Evolutionary conservation across 495 filamentous ascomycete genomes (phyloP).

Genomic region (Podospora didyma): DNA sequence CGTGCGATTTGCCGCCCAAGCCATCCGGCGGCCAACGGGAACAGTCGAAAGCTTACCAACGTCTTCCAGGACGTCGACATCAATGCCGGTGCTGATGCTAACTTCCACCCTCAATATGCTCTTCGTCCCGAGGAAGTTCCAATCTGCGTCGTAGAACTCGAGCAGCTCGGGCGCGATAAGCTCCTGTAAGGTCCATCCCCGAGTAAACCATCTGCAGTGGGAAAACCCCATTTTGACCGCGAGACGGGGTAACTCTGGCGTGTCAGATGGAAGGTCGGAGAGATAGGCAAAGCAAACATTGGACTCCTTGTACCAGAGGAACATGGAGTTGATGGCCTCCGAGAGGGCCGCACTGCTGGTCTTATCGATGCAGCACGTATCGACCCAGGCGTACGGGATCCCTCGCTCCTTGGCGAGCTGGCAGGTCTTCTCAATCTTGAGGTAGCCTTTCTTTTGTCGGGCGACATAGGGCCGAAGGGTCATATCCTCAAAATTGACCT

Average conservation of each 20-base stretch:
- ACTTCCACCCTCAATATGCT: not conserved
- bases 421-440: conserved; percentile 1
- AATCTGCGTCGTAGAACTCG: conserved; percentile 29
- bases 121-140: conserved; percentile 20
- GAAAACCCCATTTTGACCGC: not conserved
- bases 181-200: conserved; percentile 40
- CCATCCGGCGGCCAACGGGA: conserved; percentile 19
- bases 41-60: not conserved
- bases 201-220: conserved; percentile 26
- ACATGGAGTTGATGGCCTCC: conserved; percentile 9
- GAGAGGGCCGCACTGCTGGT: conserved; percentile 3
- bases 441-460: not conserved
- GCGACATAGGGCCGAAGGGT: not conserved
- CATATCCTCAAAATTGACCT: not conserved
- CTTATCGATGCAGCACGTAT: conserved; percentile 8
- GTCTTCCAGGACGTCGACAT: conserved; percentile 3
- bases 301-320: not conserved
- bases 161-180: conserved; percentile 31
- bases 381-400: not conserved
- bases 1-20: conserved; percentile 16
- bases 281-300: conserved; percentile 1
- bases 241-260: not conserved
- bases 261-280: not conserved
- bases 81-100: conserved; percentile 11
- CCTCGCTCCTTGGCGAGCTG: not conserved